Conservation (phyloP, 352 stramenopile species). For the Phytophthora vignae region DNA sequence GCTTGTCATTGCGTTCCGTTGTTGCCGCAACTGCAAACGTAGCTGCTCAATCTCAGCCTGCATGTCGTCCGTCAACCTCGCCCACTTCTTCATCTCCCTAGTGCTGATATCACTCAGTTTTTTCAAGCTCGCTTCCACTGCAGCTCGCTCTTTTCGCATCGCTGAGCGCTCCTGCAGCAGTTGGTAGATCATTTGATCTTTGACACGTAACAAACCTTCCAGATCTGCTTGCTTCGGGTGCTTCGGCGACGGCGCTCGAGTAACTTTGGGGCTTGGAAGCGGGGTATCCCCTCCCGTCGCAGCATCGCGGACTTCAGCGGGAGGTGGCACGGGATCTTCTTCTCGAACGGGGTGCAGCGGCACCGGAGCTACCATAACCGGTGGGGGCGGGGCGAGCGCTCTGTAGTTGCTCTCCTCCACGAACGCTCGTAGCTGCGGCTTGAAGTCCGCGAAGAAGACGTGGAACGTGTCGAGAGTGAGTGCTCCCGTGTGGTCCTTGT, state of each 20-base stretch:
- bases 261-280: conserved; percentile 10
- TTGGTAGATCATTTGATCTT: conserved; percentile 89
- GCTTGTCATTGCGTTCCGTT: neutral
- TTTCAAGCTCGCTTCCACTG: conserved; percentile 62
- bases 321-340: conserved; percentile 16
- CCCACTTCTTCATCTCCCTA: conserved; percentile 86
- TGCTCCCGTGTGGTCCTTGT: conserved; percentile 61
- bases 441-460: conserved; percentile 79
- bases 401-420: conserved; percentile 68
- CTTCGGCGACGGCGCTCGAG: conserved; percentile 19
- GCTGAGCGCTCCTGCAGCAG: conserved; percentile 71
- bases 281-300: neutral
- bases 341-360: conserved; percentile 20
- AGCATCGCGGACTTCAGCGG: conserved; percentile 12
- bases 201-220: conserved; percentile 62
- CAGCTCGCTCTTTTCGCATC: conserved; percentile 59
- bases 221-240: conserved; percentile 33
- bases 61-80: conserved; percentile 83
- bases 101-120: conserved; percentile 78
- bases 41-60: conserved; percentile 79
- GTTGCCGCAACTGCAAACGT: conserved; percentile 34
- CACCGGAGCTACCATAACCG: conserved; percentile 5
- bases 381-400: conserved; percentile 1
- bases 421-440: conserved; percentile 66
- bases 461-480: conserved; percentile 76